Conservation (phyloP, 805 yeast genomes). For the Pichia scutulata region DNA sequence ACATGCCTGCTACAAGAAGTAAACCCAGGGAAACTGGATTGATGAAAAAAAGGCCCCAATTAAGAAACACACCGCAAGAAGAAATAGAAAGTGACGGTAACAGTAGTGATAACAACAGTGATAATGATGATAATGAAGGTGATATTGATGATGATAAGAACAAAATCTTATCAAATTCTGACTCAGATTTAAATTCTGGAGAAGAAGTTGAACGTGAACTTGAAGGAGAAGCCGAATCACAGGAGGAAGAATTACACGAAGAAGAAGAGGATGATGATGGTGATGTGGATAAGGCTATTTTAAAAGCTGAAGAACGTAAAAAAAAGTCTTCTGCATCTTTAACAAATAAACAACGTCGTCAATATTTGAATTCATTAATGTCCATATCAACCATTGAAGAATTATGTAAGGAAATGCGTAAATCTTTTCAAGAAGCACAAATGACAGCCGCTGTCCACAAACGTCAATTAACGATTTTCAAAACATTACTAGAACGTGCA, state of each 20-base stretch:
- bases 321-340: background rate
- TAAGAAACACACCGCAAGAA: background rate
- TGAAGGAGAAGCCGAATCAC: background rate
- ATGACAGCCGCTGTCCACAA: constrained; percentile 65
- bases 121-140: background rate
- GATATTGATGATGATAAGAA: background rate
- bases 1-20: background rate
- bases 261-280: constrained; percentile 2
- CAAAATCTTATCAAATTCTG: background rate
- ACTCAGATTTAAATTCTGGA: background rate
- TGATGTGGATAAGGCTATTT: constrained; percentile 7
- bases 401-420: constrained; percentile 45
- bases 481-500: constrained; percentile 51
- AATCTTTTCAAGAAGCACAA: constrained; percentile 77
- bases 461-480: constrained; percentile 58
- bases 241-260: background rate
- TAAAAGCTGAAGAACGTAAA: background rate
- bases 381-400: constrained; percentile 15
- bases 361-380: background rate
- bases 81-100: background rate
- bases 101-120: background rate
- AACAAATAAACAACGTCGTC: background rate
- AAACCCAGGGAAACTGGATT: background rate
- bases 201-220: constrained; percentile 4
- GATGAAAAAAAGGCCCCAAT: background rate